Base-by-base conservation (phyloP, 768 basidiomycete species). In the Amanita rubescens region DNA sequence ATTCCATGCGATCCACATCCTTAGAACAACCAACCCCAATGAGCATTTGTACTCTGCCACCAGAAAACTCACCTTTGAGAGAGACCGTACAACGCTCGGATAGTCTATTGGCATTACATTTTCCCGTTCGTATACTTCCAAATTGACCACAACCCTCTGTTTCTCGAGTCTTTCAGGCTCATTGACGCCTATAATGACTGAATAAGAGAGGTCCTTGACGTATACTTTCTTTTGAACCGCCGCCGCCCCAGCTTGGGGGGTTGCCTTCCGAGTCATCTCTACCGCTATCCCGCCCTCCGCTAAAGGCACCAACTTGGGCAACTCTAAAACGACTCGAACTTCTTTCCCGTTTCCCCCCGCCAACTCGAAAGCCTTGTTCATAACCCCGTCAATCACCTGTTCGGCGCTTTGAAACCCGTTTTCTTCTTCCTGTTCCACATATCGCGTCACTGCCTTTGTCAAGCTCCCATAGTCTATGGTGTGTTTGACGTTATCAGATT, bases 171-270 rank as follows among this genome's bases (percentile, higher is more conserved):
- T 72, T 59, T 90, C 87, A 6, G 81, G 83, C 0, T 82, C 76
- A 57, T 88, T 85, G 32, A 90, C 76, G 0, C 87, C 89, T 44
- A 91, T 81, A 49, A 90, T 67, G 8, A 82, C 75, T 0, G 74
- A 72, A 10, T 84, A 62, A 2, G 67, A 57, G 11, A 90, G 60
- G 45, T 78, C 69, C 30, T 66, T 67, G 33, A 89, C 67, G 7
- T 61, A 60, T n/a, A 75, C 70, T 45, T 66, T 68, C 37, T 66
- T 63, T 24, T 30, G 30, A 17, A 50, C 22, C 10, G 25, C 54
- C 27, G 27, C 5, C 3, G 8, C 8, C 8, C 8, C 5, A 30
- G 27, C 27, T 44, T 14, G 22, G 33, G 11, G 51, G 11, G n/a
- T 19, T 11, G 3, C 20, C 4, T 4, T 38, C 33, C 11, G 10